Conservation (phyloP, 441 rosid species). For the Brassica balearica region DNA sequence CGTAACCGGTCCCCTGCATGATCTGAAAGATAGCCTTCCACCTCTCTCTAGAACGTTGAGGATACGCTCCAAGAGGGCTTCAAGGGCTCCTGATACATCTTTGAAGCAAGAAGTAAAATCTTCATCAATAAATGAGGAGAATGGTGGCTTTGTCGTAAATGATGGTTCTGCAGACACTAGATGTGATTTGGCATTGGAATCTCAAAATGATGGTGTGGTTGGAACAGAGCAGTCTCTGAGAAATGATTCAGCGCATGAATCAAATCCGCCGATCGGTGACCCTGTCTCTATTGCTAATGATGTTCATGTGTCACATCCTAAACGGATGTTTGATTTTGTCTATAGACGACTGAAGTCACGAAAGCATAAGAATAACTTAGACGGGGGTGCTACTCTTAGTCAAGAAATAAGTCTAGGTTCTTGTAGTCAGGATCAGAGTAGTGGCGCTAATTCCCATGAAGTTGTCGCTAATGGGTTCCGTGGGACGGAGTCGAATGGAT, state of each 20-base stretch:
- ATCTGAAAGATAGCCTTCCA: constrained; percentile 48
- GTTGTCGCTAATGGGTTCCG: constrained; percentile 50
- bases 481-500: constrained; percentile 48
- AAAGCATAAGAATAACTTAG: constrained; percentile 54
- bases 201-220: constrained; percentile 43
- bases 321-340: constrained; percentile 78
- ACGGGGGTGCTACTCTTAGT: constrained; percentile 46
- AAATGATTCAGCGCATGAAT: constrained; percentile 41
- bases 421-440: constrained; percentile 47
- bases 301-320: constrained; percentile 50
- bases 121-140: constrained; percentile 45
- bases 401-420: constrained; percentile 58
- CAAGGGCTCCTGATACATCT: constrained; percentile 49
- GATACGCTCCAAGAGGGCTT: constrained; percentile 49
- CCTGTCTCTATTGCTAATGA: constrained; percentile 47
- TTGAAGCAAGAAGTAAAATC: constrained; percentile 40
- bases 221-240: constrained; percentile 40
- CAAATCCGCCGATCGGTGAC: constrained; percentile 50
- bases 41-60: constrained; percentile 56
- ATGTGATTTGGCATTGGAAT: constrained; percentile 39
- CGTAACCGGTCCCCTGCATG: constrained; percentile 42
- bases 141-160: constrained; percentile 44
- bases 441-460: constrained; percentile 50
- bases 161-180: constrained; percentile 45
- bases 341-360: constrained; percentile 78